Evolutionary conservation across 2,329 filamentous ascomycete species (phyloP).

Genomic region (Capronia epimyces): DNA sequence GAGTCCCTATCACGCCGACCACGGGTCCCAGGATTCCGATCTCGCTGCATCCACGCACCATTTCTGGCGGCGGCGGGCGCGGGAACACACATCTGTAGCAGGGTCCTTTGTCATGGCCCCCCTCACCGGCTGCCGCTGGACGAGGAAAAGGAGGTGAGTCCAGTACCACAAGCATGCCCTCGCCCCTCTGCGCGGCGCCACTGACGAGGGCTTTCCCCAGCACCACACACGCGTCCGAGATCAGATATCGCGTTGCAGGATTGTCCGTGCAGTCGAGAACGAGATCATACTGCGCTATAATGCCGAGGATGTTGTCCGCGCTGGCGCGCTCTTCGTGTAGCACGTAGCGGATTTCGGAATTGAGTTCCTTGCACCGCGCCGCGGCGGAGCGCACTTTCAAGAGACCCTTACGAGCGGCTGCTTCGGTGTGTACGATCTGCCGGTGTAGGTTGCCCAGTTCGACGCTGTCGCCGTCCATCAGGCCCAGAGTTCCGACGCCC

Average conservation of each 20-base stretch:
- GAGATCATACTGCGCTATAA: conserved; percentile 58
- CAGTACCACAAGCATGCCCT: conserved; percentile 83
- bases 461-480: conserved; percentile 83
- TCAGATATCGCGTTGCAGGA: conserved; percentile 82
- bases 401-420: conserved; percentile 55
- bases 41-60: conserved; percentile 80
- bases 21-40: conserved; percentile 89
- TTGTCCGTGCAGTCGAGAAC: conserved; percentile 95
- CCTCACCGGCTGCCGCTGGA: conserved; percentile 38
- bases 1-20: conserved; percentile 84
- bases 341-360: conserved; percentile 19
- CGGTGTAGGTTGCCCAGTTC: conserved; percentile 89
- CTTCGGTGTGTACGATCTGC: conserved; percentile 68
- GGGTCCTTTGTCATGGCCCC: conserved; percentile 55
- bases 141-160: conserved; percentile 52
- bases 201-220: conserved; percentile 75
- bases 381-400: conserved; percentile 22
- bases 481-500: conserved; percentile 73
- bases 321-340: conserved; percentile 16
- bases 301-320: conserved; percentile 13
- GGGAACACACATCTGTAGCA: conserved; percentile 95
- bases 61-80: conserved; percentile 74
- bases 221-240: conserved; percentile 83
- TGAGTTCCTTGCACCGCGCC: conserved; percentile 21
- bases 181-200: conserved; percentile 79